Evolutionary conservation across 768 basidiomycete species (phyloP), one percentile per base, ranked within the genome.

Genomic region (Tylopilus sp.): DNA sequence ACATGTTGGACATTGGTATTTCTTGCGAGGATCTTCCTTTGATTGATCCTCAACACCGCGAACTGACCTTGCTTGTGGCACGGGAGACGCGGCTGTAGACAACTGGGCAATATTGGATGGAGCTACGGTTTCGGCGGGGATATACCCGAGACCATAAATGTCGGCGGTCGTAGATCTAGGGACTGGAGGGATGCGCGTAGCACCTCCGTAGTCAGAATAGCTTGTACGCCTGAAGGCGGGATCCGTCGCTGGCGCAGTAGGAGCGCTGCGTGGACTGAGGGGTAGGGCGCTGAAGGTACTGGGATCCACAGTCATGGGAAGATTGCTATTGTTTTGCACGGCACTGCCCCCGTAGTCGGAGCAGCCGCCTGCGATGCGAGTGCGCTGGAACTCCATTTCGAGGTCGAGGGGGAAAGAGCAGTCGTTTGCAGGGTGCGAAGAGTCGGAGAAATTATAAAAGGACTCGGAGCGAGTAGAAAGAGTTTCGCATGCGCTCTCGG

Each of bases 1-100:
- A 65, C 91, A 93, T 23, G 75, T 75, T 11, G 78, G 67, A 62
- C 91, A 93, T 61, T 80, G 84, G 65, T 91, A 91, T 61, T 86
- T 89, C 69, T 85, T 87, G 63, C 86, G 81, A 9, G 84, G 79
- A 55, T 89, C 88, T 15, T 75, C 75, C 58, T 79, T 81, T 36
- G 66, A 62, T 18, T 71, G 69, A 26, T 81, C 80, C 20, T 80
- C 66, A 22, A 66, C 50, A 43, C 65, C 62, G 13, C 73, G 71
- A 26, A 75, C 68, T 18, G 75, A 65, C 46, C 67, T 61, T 15
- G 69, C 58, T 42, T 66, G 52, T 17, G 76, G 70, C 10, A 75
- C 71, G 3, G 67, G 58, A 31, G 81, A 70, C 4, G 79, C 63
- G 2, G 77, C 61, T 9, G 72, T 57, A 6, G 83, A 73, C 41